Conservation (phyloP, 129 eudicot genomes). For the Gnaphalium uliginosum region DNA sequence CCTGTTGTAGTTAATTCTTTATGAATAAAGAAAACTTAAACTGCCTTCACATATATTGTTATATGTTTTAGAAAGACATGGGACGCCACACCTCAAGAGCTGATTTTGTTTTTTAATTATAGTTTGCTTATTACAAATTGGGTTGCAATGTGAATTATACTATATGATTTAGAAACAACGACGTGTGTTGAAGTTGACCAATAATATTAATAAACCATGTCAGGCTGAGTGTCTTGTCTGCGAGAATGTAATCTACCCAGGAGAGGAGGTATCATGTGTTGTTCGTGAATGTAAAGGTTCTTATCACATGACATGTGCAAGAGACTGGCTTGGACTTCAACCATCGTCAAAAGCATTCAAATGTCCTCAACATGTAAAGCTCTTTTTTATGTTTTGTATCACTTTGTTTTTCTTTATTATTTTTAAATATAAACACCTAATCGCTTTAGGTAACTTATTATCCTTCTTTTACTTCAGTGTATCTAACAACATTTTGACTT, state of each 20-base stretch:
- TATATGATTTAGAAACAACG: background rate
- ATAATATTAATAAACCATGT: conserved; percentile 16
- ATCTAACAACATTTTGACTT: conserved; percentile 5
- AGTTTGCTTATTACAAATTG: background rate
- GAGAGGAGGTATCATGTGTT: conserved; percentile 59
- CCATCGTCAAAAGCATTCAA: conserved; percentile 58
- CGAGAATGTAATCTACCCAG: conserved; percentile 57
- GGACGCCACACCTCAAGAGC: background rate
- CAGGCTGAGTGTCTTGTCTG: conserved; percentile 75
- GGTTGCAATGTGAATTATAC: background rate
- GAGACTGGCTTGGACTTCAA: conserved; percentile 40
- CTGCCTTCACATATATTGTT: background rate
- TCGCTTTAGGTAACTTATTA: background rate
- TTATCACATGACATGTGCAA: conserved; percentile 70
- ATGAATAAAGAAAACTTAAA: background rate
- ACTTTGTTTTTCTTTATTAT: background rate
- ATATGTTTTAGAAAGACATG: background rate
- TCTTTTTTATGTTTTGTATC: background rate
- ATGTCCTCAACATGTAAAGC: conserved; percentile 92
- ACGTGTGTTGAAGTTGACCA: background rate
- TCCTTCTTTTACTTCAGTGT: background rate
- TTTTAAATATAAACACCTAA: background rate
- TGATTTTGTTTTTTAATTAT: background rate
- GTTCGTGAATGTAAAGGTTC: conserved; percentile 64
- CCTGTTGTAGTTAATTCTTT: background rate